These are phyloP conservation scores for Sonneratia caseolaris DNA, from an alignment of 345 rosid genomes.

Conservation along the genomic window DNA sequence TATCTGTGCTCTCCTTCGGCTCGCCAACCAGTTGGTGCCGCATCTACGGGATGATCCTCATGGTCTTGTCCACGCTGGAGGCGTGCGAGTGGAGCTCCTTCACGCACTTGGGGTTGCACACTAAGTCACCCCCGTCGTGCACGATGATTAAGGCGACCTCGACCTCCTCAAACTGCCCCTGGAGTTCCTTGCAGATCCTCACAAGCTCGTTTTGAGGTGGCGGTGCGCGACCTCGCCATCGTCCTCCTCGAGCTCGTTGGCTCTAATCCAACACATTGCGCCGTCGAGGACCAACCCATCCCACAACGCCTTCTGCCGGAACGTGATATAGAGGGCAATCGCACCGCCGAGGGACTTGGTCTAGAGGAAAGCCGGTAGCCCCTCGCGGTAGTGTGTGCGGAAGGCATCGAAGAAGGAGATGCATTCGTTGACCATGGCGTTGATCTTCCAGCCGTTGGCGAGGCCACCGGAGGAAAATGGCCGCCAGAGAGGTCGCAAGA, in stretches of 20 bases:
- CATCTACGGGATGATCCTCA: slow-evolving; percentile 63
- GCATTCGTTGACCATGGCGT: slow-evolving; percentile 77
- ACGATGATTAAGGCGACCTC: slow-evolving; percentile 63
- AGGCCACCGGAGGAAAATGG: too few species aligned
- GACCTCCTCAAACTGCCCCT: slow-evolving; percentile 70
- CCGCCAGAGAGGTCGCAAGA: too few species aligned
- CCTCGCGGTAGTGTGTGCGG: slow-evolving; percentile 39
- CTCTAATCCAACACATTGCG: slow-evolving; percentile 92
- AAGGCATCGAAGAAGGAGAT: slow-evolving; percentile 49
- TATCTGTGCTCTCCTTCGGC: slow-evolving; percentile 54
- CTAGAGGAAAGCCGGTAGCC: slow-evolving; percentile 54
- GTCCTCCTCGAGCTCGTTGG: slow-evolving; percentile 64
- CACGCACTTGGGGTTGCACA: slow-evolving; percentile 67
- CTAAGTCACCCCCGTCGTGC: slow-evolving; percentile 74
- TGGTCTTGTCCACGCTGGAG: slow-evolving; percentile 54
- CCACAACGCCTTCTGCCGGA: slow-evolving; percentile 66
- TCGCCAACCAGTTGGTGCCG: slow-evolving; percentile 92
- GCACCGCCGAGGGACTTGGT: slow-evolving; percentile 94
- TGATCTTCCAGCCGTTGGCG: slow-evolving; percentile 6
- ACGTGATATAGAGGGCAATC: slow-evolving; percentile 62
- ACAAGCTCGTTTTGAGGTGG: slow-evolving; percentile 73
- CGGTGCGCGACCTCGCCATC: slow-evolving; percentile 61
- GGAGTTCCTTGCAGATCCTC: slow-evolving; percentile 64
- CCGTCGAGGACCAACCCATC: slow-evolving; percentile 74
- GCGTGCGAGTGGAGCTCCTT: slow-evolving; percentile 67